Evolutionary conservation across 2,329 filamentous ascomycete genomes (phyloP), one percentile per base, ranked within the genome.

Genomic region (Ophiostoma populinum): DNA sequence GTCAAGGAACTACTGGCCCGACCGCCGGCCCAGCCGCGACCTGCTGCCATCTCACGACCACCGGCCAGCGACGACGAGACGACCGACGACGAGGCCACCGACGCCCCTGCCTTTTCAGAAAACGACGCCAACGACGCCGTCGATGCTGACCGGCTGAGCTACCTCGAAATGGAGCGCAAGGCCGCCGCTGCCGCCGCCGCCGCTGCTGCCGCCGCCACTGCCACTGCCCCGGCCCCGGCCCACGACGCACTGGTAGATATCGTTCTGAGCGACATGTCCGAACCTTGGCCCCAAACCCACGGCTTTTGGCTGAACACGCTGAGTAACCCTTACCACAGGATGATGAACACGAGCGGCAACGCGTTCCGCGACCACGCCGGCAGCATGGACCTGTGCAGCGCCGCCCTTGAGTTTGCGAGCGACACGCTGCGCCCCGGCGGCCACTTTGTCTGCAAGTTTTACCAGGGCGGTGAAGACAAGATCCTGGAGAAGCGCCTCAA

Each of bases 181-280:
- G 53, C 55, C 24, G 51, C 55, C 40, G 44, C 49, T 52, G 28
- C 34, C n/a, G n/a, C n/a, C n/a, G n/a, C n/a, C n/a, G n/a, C n/a
- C n/a, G n/a, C 33, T 12, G 53, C 55, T 24, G 51, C 55, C 40
- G 44, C 49, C 52, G 28, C 34, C 26, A 22, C 26, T 8, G 2
- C 26, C 32, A 24, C 19, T 2, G 24, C 22, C 10, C n/a, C 22
- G 21, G 20, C 17, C n/a, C 20, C 17, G 3, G 20, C 30, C 15
- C 29, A 15, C 19, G 18, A 37, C 20, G 15, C 30, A 16, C 11
- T 7, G 50, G 86, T 94, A 44, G 82, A 95, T 62, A 72, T 98
- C 51, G 82, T 98, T 53, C 63, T 98, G 53, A 93, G 83, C 73
- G 90, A 98, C 70, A 98, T 98, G 90, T 98, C 76, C 72, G 87